A percentile compares a stretch with the other conserved stretches of the same genome.
Conservation (phyloP, 495 filamentous ascomycete species). For the Penicillium flavigenum region DNA sequence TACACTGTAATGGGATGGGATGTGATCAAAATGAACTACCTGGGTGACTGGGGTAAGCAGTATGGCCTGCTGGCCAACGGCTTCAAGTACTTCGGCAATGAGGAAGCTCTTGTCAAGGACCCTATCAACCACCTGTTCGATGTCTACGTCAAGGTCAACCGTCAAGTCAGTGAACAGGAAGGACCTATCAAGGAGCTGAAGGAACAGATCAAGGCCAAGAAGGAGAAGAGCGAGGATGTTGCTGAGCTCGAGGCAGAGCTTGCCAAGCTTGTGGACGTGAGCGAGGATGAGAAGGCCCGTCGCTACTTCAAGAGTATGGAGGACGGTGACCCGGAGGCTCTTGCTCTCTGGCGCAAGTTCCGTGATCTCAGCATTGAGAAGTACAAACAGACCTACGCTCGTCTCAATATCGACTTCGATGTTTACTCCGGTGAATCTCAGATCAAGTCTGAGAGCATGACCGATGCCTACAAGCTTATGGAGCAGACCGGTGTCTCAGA, state of each 20-base stretch:
- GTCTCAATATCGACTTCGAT: conserved; percentile 90
- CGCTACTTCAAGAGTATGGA: conserved; percentile 94
- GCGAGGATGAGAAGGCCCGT: conserved; percentile 63
- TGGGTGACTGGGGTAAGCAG: conserved; percentile 77
- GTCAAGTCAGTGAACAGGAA: conserved; percentile 50
- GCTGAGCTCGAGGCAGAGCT: conserved; percentile 50
- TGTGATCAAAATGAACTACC: conserved; percentile 70
- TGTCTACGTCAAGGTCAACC: conserved; percentile 67
- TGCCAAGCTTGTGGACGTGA: conserved; percentile 51
- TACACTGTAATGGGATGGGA: conserved; percentile 71
- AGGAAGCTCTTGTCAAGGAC: conserved; percentile 59
- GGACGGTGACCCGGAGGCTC: conserved; percentile 69
- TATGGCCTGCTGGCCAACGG: conserved; percentile 70
- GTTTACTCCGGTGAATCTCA: conserved; percentile 95
- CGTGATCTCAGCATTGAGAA: conserved; percentile 83
- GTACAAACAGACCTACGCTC: conserved; percentile 78
- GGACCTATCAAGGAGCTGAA: conserved; percentile 57
- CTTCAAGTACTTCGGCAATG: conserved; percentile 62
- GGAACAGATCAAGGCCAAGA: conserved; percentile 53
- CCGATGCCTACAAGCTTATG: conserved; percentile 59
- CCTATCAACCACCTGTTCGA: conserved; percentile 69
- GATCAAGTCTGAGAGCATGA: conserved; percentile 79
- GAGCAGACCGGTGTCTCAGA: conserved; percentile 70
- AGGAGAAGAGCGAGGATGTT: conserved; percentile 50
- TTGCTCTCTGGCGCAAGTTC: conserved; percentile 83